phyloP scores from a whole-genome alignment of 2,329 filamentous ascomycete genomes.

The Biscogniauxia sp. region DNA sequence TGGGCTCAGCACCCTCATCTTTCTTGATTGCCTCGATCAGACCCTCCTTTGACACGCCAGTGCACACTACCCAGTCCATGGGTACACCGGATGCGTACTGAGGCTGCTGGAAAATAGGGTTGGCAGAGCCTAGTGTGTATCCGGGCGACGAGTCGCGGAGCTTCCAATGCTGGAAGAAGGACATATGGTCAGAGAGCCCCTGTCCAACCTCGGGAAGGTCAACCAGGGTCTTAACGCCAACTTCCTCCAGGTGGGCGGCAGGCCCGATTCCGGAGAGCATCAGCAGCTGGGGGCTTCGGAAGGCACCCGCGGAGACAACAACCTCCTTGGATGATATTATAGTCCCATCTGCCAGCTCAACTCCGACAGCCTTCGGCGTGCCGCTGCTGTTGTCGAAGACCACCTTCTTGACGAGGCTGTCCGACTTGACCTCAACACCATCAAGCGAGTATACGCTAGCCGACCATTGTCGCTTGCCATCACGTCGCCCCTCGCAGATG shows the following conservation, averaged over 20 bases:
- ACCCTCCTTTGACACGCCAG: slow-evolving; percentile 22
- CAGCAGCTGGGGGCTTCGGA: slow-evolving; percentile 37
- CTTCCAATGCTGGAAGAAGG: slow-evolving; percentile 29
- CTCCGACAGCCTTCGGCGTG: slow-evolving; percentile 21
- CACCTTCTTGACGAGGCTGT: slow-evolving; percentile 22
- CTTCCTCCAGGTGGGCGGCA: slow-evolving; percentile 15
- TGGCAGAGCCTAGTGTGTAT: slow-evolving; percentile 29
- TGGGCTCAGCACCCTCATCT: slow-evolving; percentile 31
- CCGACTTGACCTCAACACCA: slow-evolving; percentile 23
- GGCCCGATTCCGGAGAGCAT: slow-evolving; percentile 38
- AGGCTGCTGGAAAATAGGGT: slow-evolving; percentile 33
- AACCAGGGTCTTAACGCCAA: slow-evolving; percentile 28
- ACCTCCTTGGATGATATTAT: slow-evolving; percentile 33
- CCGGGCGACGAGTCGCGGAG: slow-evolving; percentile 33
- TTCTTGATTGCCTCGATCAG: slow-evolving; percentile 30
- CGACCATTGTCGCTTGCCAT: slow-evolving; percentile 30
- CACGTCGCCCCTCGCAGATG: slow-evolving; percentile 29
- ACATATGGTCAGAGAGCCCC: slow-evolving; percentile 28
- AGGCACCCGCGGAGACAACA: slow-evolving; percentile 36
- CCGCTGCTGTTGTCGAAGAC: slow-evolving; percentile 19
- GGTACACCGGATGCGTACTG: slow-evolving; percentile 36
- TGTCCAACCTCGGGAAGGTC: slow-evolving; percentile 25
- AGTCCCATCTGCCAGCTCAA: slow-evolving; percentile 18
- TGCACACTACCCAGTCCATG: slow-evolving; percentile 34
- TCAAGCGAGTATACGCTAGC: slow-evolving; percentile 26